A percentile compares a stretch with the other conserved stretches of the same genome.
phyloP scores from a whole-genome alignment of 1,284 basidiomycete genomes.

The Hortiboletus rubellus region DNA sequence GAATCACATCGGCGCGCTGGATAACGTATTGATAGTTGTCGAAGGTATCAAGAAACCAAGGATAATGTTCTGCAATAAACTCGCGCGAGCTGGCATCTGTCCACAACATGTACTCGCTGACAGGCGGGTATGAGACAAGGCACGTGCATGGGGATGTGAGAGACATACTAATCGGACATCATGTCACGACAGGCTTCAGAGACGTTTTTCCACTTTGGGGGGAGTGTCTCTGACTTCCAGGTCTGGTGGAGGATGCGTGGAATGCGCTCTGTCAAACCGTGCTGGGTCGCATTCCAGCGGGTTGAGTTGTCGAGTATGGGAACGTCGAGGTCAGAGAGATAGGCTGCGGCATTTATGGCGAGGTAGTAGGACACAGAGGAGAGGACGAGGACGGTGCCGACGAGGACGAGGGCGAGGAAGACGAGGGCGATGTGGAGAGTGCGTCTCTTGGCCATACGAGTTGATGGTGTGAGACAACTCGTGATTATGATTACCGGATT shows the following conservation, averaged over 20 bases:
- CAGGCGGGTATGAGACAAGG: slow-evolving; percentile 17
- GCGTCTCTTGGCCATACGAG: slow-evolving; percentile 57
- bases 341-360: slow-evolving; percentile 75
- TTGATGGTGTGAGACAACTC: slow-evolving; percentile 17
- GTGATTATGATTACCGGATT: neutral
- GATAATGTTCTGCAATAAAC: slow-evolving; percentile 87
- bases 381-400: slow-evolving; percentile 91
- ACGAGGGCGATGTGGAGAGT: slow-evolving; percentile 69
- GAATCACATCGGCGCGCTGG: slow-evolving; percentile 96
- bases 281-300: slow-evolving; percentile 60
- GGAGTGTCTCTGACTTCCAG: slow-evolving; percentile 92
- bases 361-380: slow-evolving; percentile 91
- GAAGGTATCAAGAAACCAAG: slow-evolving; percentile 92
- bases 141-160: slow-evolving; percentile 15
- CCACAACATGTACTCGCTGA: slow-evolving; percentile 95
- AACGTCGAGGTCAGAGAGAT: slow-evolving; percentile 79
- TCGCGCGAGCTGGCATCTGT: slow-evolving; percentile 89
- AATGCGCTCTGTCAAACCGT: slow-evolving; percentile 68
- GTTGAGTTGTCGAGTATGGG: slow-evolving; percentile 53
- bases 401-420: slow-evolving; percentile 80
- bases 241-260: slow-evolving; percentile 98
- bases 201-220: slow-evolving; percentile 77
- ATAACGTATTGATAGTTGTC: slow-evolving; percentile 93
- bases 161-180: slow-evolving; percentile 92
- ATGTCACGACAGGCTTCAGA: slow-evolving; percentile 82